Percentiles rank a stretch among this genome's conserved stretches.
These are phyloP conservation scores for Neonectria sp. DNA, from an alignment of 2,329 filamentous ascomycete species.

Conservation along the genomic window DNA sequence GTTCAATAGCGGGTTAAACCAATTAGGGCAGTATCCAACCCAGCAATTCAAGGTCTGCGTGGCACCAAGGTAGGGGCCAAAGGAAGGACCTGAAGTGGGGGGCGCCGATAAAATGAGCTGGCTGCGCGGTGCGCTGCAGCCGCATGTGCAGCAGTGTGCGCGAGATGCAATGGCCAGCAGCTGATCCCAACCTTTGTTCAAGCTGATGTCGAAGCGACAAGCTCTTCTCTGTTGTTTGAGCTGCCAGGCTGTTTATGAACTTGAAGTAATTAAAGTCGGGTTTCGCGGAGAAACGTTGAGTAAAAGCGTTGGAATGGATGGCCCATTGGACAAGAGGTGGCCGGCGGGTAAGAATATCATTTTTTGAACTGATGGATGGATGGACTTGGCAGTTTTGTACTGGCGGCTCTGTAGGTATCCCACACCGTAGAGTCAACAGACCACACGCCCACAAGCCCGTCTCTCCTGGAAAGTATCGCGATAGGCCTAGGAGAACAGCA, in stretches of 20 bases:
- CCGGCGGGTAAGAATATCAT: background rate
- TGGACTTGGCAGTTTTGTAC: constrained; percentile 13
- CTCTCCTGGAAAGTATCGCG: background rate
- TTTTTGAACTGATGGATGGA: background rate
- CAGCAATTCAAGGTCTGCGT: constrained; percentile 5
- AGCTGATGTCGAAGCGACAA: constrained; percentile 6
- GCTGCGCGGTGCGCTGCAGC: constrained; percentile 29
- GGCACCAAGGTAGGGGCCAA: no score
- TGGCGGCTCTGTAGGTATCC: constrained; percentile 6
- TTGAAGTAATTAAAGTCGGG: constrained; percentile 8
- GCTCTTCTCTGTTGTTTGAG: constrained; percentile 3
- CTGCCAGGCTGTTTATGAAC: background rate
- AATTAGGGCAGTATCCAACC: constrained; percentile 35
- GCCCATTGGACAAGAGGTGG: background rate
- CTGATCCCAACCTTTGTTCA: constrained; percentile 26
- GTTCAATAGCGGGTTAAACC: constrained; percentile 28
- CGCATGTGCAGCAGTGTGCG: constrained; percentile 32
- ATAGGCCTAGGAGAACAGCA: constrained; percentile 2
- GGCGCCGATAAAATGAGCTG: constrained; percentile 43
- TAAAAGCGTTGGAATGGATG: constrained; percentile 4
- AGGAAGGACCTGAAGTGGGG: constrained; percentile 33
- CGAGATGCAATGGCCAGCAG: constrained; percentile 25
- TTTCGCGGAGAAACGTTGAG: constrained; percentile 9
- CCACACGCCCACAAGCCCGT: no score
- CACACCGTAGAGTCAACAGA: background rate